A percentile compares a stretch with the other conserved stretches of the same genome.
Evolutionary conservation across 2,329 filamentous ascomycete genomes (phyloP).

Genomic region (Arachnopeziza araneosa): DNA sequence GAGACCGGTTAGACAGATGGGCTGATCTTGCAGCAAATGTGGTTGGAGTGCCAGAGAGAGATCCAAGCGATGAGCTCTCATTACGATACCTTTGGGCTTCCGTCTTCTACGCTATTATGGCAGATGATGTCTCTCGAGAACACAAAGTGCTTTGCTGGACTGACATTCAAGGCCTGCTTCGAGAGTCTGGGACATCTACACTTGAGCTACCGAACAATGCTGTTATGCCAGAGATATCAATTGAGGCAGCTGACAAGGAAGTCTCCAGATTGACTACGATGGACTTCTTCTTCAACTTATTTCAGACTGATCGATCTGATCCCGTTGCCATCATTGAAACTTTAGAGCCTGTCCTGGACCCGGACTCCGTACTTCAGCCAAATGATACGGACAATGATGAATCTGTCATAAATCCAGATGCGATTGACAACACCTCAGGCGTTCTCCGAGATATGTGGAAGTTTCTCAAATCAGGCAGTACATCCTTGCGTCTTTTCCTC

Average conservation of each 20-base stretch:
- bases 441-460: slow-evolving; percentile 72
- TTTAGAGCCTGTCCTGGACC: slow-evolving; percentile 85
- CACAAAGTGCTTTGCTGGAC: slow-evolving; percentile 57
- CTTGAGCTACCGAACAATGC: slow-evolving; percentile 76
- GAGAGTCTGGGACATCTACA: slow-evolving; percentile 40
- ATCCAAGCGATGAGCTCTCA: slow-evolving; percentile 36
- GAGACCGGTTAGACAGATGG: slow-evolving; percentile 57
- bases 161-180: slow-evolving; percentile 53
- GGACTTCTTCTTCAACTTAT: slow-evolving; percentile 91
- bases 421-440: slow-evolving; percentile 24
- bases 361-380: slow-evolving; percentile 46
- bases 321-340: slow-evolving; percentile 84
- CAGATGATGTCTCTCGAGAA: slow-evolving; percentile 49
- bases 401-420: slow-evolving; percentile 4
- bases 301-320: slow-evolving; percentile 75
- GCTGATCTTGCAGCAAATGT: slow-evolving; percentile 48
- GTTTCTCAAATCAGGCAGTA: slow-evolving; percentile 75
- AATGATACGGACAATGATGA: slow-evolving; percentile 17
- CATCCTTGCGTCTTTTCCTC: slow-evolving; percentile 76
- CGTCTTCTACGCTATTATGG: slow-evolving; percentile 54
- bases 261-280: slow-evolving; percentile 90
- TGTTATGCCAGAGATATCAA: slow-evolving; percentile 81
- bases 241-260: slow-evolving; percentile 79
- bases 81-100: slow-evolving; percentile 63
- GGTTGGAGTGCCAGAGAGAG: slow-evolving; percentile 32